phyloP scores from a whole-genome alignment of 1,284 basidiomycete genomes.

The Hypsizygus ulmarius region DNA sequence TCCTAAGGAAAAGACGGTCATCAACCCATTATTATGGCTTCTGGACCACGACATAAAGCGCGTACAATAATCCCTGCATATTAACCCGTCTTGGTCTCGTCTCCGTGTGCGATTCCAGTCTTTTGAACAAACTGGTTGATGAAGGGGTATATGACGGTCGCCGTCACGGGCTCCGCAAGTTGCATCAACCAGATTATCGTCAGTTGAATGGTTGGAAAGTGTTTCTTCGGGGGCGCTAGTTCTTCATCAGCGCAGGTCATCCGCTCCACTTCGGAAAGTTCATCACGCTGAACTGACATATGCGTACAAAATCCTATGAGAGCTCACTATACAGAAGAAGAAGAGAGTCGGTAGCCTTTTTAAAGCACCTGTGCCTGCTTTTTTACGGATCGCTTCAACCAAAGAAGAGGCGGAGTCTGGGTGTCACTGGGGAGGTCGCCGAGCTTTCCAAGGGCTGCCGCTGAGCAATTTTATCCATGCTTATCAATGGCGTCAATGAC shows the following conservation, averaged over 20 bases:
- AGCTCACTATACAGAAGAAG: no score
- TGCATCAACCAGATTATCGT: constrained; percentile 40
- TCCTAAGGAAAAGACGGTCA: constrained; percentile 26
- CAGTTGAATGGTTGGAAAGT: constrained; percentile 42
- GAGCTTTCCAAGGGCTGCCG: no score
- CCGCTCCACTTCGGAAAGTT: constrained; percentile 1
- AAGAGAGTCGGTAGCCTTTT: no score
- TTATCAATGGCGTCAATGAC: no score
- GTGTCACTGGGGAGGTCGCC: no score
- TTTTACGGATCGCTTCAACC: no score
- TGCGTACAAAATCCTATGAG: no score
- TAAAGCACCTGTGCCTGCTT: no score
- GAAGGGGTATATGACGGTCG: constrained; percentile 53
- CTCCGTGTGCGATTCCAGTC: constrained; percentile 44
- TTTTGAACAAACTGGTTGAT: constrained; percentile 47
- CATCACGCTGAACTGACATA: no score
- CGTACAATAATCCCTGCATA: constrained; percentile 47
- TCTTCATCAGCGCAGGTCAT: not conserved
- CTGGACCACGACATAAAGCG: constrained; percentile 1
- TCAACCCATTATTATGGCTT: not conserved
- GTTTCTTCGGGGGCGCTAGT: constrained; percentile 15
- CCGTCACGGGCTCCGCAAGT: constrained; percentile 47
- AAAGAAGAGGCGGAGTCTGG: no score
- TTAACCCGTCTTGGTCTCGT: constrained; percentile 47
- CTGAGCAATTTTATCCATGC: no score